Base-by-base conservation (phyloP, 1,284 basidiomycete genomes). In the Bjerkandera adusta region DNA sequence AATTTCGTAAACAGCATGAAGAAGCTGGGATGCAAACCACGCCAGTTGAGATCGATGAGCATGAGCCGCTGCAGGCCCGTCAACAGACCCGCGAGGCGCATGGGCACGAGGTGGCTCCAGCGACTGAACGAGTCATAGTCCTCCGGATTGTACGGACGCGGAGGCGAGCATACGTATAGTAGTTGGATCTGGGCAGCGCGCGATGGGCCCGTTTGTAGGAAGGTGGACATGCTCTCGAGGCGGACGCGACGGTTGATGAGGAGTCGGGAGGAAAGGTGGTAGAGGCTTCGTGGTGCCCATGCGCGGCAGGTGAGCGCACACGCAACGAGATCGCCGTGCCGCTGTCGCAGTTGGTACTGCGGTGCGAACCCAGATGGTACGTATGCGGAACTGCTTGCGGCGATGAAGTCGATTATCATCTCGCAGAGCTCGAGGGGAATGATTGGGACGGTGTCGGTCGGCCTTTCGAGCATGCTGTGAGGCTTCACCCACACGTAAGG, bases 1-100 rank as follows among this genome's bases (percentile, higher is more conserved):
- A 41, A 26, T n/a, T 30, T 24, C 3, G 39, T 16, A 4, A 22
- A 16, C 3, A 41, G 7, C 3, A 41, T 16, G 5, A 18, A 41
- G 16, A 41, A 41, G 18, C 26, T 29, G 5, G 39, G 26, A 41
- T 41, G 39, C 4, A 41, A n/a, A 30, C 16, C 18, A 5, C 39
- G 39, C 39, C 39, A 41, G 26, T 41, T 41, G 4, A 41, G 39
- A 20, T 41, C 39, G 39, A 30, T 29, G 10, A 41, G 27, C 15
- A 41, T 20, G 4, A 41, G n/a, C 16, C 32, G 29, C n/a, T 41
- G 15, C 10, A 41, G 26, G 16, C 4, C 4, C n/a, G 39, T 25
- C 4, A 41, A 5, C 4, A 29, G 6, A 3, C 27, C 26, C 15
- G 13, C 15, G 15, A 41, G 15, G 5, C 25, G 27, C 27, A 30